Evolutionary conservation across 805 yeast species (phyloP).

Genomic region (Candida peoriensis): DNA sequence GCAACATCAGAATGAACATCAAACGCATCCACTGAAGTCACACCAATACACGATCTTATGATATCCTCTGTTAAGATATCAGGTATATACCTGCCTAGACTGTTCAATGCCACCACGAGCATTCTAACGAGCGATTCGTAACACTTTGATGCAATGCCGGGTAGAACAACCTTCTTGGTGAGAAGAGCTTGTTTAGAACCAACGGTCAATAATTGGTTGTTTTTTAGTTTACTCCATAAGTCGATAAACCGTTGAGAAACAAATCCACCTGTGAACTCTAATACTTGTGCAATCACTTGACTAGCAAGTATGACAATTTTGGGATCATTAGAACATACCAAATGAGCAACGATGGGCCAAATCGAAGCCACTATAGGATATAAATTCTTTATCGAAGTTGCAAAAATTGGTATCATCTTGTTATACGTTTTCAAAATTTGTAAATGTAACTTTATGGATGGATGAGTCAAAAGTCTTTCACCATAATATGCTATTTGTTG

Average conservation of each 20-base stretch:
- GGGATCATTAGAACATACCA: conserved; percentile 15
- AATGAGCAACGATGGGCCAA: conserved; percentile 42
- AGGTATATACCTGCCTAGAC: conserved; percentile 19
- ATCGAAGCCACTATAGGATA: conserved; percentile 46
- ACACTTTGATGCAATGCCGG: conserved; percentile 20
- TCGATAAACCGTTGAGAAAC: conserved; percentile 42
- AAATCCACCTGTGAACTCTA: conserved; percentile 40
- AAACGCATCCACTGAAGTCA: conserved; percentile 13
- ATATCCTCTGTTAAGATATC: conserved; percentile 19
- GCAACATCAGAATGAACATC: conserved; percentile 21
- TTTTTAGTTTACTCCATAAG: conserved; percentile 32
- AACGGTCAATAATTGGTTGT: conserved; percentile 10
- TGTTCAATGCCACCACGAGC: conserved; percentile 16
- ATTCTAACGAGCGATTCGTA: conserved; percentile 16
- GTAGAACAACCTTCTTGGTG: conserved; percentile 14
- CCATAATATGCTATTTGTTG: conserved; percentile 65
- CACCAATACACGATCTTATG: conserved; percentile 17
- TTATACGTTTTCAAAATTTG: conserved; percentile 50
- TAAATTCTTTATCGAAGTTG: conserved; percentile 40
- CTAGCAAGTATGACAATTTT: conserved; percentile 28
- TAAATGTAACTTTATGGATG: conserved; percentile 49
- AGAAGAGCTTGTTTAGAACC: conserved; percentile 7
- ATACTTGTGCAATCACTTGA: conserved; percentile 21
- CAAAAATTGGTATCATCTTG: conserved; percentile 44
- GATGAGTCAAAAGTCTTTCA: conserved; percentile 63